Percentiles rank a stretch among this genome's conserved stretches.
These are phyloP conservation scores for Claviceps sp. DNA, from an alignment of 2,329 filamentous ascomycete species.

Conservation along the genomic window DNA sequence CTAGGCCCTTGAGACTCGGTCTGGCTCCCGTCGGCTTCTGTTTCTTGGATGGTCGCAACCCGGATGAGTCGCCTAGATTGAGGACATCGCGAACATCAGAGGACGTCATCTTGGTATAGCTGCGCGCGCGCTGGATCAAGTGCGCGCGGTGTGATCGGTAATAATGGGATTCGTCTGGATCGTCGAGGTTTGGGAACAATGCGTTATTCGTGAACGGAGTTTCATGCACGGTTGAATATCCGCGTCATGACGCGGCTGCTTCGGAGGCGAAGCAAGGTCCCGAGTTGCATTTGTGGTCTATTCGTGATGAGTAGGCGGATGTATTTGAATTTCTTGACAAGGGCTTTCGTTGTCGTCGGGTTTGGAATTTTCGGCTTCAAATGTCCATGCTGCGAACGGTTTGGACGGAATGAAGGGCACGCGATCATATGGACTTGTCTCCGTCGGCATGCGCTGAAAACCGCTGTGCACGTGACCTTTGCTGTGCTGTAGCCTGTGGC, in stretches of 20 bases:
- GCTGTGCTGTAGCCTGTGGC: too few species aligned
- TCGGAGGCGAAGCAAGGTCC: neutral
- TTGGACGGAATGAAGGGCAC: neutral
- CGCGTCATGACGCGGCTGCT: constrained; percentile 1
- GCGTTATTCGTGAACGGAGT: too few species aligned
- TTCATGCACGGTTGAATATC: neutral
- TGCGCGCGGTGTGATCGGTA: too few species aligned
- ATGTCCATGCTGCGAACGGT: neutral
- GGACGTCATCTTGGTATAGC: constrained; percentile 44
- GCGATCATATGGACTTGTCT: too few species aligned
- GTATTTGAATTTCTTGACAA: too few species aligned
- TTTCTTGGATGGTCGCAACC: constrained; percentile 55
- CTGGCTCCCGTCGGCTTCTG: constrained; percentile 51
- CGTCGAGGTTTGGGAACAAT: too few species aligned
- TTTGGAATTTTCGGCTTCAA: neutral
- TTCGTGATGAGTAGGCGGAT: too few species aligned
- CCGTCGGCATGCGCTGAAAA: neutral
- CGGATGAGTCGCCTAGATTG: constrained; percentile 52
- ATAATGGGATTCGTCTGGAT: too few species aligned
- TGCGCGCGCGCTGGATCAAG: too few species aligned
- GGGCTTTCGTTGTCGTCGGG: neutral
- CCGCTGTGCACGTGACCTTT: constrained; percentile 12
- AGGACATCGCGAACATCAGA: constrained; percentile 81
- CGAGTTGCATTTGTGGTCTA: neutral
- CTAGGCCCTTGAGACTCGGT: constrained; percentile 48